Percentiles rank a stretch among this genome's conserved stretches.
These are phyloP conservation scores for Leishmania gerbilli DNA, from an alignment of 208 protist species.

Conservation along the genomic window DNA sequence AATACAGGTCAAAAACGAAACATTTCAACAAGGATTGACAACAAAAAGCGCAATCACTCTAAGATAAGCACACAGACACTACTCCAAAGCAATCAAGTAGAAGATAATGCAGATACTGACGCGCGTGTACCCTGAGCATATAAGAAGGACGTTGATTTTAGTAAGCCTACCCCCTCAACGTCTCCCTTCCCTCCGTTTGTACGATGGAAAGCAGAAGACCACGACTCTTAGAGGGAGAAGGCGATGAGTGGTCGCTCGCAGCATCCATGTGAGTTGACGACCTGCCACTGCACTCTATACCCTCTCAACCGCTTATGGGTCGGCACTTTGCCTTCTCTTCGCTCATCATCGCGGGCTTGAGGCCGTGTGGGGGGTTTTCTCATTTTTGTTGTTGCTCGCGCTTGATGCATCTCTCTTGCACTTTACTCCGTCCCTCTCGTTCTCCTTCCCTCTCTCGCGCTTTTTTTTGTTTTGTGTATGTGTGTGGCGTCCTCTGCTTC, in stretches of 20 bases:
- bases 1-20: too few relatives aligned
- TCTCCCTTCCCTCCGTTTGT: neutral
- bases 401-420: neutral
- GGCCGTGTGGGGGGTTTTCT: neutral
- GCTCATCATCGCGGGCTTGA: neutral
- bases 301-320: neutral
- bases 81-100: neutral
- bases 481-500: neutral
- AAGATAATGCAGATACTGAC: neutral
- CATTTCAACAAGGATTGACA: neutral
- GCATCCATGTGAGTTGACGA: neutral
- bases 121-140: neutral
- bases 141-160: neutral
- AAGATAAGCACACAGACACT: neutral
- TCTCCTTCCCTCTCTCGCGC: neutral
- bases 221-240: neutral
- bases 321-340: neutral
- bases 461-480: neutral
- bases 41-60: neutral
- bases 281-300: neutral
- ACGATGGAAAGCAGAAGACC: neutral
- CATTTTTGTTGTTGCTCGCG: neutral
- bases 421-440: neutral
- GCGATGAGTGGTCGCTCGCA: neutral
- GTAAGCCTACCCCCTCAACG: neutral